These are phyloP conservation scores for Pseudogymnoascus sp. DNA, from an alignment of 2,329 filamentous ascomycete species.

Conservation along the genomic window DNA sequence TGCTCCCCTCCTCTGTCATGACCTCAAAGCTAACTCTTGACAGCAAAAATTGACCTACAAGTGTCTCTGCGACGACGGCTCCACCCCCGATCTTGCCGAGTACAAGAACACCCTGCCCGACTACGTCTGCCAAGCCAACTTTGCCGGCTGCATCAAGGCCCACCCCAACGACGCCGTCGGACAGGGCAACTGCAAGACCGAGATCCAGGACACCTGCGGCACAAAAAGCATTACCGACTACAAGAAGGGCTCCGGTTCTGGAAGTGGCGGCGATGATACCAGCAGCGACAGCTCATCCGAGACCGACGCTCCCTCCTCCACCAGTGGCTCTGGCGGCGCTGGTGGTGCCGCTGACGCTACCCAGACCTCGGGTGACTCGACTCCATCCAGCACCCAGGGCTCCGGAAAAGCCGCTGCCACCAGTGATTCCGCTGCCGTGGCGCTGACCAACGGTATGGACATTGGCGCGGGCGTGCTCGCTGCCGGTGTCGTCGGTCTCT, in stretches of 20 bases:
- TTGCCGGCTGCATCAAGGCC: constrained; percentile 37
- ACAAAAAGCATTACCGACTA: constrained; percentile 33
- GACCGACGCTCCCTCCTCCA: constrained; percentile 21
- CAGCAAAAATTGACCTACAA: constrained; percentile 43
- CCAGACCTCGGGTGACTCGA: constrained; percentile 32
- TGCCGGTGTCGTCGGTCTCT: constrained; percentile 43
- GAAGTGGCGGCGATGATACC: constrained; percentile 26
- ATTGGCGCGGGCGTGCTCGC: constrained; percentile 38
- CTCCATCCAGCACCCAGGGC: constrained; percentile 17
- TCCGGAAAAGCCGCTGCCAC: constrained; percentile 23
- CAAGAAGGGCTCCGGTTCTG: constrained; percentile 20
- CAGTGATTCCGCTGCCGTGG: constrained; percentile 27
- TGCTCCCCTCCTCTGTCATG: not conserved
- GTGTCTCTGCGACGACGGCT: constrained; percentile 50
- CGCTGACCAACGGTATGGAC: constrained; percentile 34
- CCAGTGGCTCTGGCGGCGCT: constrained; percentile 15
- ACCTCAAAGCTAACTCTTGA: not conserved
- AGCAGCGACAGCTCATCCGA: constrained; percentile 17
- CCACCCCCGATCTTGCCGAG: constrained; percentile 39
- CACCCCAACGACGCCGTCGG: constrained; percentile 38
- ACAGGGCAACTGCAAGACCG: constrained; percentile 38
- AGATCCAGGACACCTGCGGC: constrained; percentile 41
- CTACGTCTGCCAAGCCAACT: constrained; percentile 50
- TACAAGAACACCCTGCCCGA: constrained; percentile 52
- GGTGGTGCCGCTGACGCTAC: constrained; percentile 21